Evolutionary conservation across 1,139 yeast species (phyloP), one percentile per base, ranked within the genome.

Genomic region (Suhomyces ambrosiae): DNA sequence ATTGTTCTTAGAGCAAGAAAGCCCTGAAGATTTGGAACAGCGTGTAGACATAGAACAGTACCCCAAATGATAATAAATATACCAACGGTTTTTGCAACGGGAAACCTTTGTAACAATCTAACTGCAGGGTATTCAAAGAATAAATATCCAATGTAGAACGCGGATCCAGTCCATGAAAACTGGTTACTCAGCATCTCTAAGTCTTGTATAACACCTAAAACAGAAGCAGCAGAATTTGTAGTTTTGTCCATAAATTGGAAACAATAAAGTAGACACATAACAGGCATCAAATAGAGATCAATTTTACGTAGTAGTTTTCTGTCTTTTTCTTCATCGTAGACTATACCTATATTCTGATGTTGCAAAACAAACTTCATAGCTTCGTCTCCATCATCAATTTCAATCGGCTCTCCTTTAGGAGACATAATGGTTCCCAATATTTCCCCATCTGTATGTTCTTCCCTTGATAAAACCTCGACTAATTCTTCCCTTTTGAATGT

Each of bases 231-330:
- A 12, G 81, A 65, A 25, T 71, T 77, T 6, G 86, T 6, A 6
- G 21, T 8, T 18, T 82, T 82, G 56, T 82, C 88, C 80, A 82
- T 77, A 42, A 74, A 78, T 54, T 82, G 87, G 27, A 72, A 61
- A 11, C 79, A 69, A 50, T 79, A 79, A n/a, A 80, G 54, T 9
- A 74, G 39, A 50, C 81, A 71, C 65, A 81, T 65, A 23, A 80
- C 41, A 0, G 86, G 82, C 42, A 78, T 58, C 42, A 82, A 53
- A 44, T 55, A 71, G 12, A 71, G 29, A 52, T 81, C 86, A 22
- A 78, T 75, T 49, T 80, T 82, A 33, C 75, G 45, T 11, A 68
- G 55, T 9, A 76, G 48, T 41, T 47, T 61, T 40, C 34, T 16
- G 23, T 39, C 42, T 3, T 22, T n/a, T 10, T 15, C 47, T 14